Evolutionary conservation across 768 basidiomycete genomes (phyloP).

Genomic region (Boletus subcaerulescens): DNA sequence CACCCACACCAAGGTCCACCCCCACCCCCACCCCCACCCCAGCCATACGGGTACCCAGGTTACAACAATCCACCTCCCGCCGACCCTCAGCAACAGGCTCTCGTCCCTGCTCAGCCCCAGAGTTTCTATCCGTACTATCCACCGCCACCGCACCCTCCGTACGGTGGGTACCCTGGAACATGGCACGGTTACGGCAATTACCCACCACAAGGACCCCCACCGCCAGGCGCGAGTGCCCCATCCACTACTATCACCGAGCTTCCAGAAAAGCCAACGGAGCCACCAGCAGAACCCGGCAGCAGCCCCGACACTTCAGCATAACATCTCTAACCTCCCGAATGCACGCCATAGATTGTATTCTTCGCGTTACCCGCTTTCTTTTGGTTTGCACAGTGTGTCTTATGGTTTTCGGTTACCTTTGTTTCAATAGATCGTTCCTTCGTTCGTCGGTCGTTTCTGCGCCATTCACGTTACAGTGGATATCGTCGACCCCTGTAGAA

Average conservation of each 20-base stretch:
- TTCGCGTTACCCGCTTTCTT: constrained; percentile 12
- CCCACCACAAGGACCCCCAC: constrained; percentile 27
- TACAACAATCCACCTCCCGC: constrained; percentile 17
- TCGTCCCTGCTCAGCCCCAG: constrained; percentile 19
- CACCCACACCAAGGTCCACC: constrained; percentile 24
- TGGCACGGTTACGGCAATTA: constrained; percentile 33
- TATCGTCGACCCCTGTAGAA: constrained; percentile 21
- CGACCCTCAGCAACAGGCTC: constrained; percentile 28
- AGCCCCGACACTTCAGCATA: constrained; percentile 22
- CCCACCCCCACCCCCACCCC: constrained; percentile 13
- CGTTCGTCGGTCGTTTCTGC: constrained; percentile 1
- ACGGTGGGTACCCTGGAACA: constrained; percentile 27
- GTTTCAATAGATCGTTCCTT: constrained; percentile 27
- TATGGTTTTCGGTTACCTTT: constrained; percentile 13
- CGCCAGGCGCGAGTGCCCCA: constrained; percentile 13
- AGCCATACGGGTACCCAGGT: constrained; percentile 24
- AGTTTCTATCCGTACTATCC: constrained; percentile 35
- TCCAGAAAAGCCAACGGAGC: constrained; percentile 27
- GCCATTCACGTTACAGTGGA: constrained; percentile 10
- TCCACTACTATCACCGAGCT: constrained; percentile 15
- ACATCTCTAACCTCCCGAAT: constrained; percentile 1
- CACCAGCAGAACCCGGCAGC: constrained; percentile 13
- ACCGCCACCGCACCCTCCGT: constrained; percentile 25
- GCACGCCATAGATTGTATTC: constrained; percentile 27
- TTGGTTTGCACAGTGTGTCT: constrained; percentile 11